Evolutionary conservation across 768 basidiomycete genomes (phyloP).

Genomic region (Lepiota subincarnata): DNA sequence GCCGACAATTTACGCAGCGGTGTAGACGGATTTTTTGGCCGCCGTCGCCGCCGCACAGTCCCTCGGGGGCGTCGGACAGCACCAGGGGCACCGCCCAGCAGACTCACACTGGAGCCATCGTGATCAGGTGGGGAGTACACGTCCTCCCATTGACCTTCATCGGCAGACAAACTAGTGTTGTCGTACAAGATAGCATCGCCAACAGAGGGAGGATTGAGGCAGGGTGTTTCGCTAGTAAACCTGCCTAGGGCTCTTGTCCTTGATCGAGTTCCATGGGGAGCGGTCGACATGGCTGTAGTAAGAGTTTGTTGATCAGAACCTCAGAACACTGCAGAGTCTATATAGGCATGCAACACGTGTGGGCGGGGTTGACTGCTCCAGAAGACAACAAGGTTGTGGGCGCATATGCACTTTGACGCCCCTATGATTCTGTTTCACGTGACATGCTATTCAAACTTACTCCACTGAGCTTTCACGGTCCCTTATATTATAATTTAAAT

Average conservation of each 20-base stretch:
- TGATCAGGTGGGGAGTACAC: neutral
- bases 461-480: too few species aligned
- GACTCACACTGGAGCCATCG: neutral
- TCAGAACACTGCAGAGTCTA: neutral
- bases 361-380: neutral
- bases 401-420: too few species aligned
- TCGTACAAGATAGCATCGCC: constrained; percentile 32
- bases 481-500: too few species aligned
- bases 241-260: constrained; percentile 1
- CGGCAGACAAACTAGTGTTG: constrained; percentile 4
- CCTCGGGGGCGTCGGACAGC: neutral
- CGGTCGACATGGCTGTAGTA: neutral
- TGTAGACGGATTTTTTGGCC: neutral
- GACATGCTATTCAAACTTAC: too few species aligned
- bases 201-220: neutral
- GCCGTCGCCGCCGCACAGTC: constrained; percentile 4
- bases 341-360: neutral
- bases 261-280: constrained; percentile 12
- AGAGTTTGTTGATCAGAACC: too few species aligned
- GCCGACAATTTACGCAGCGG: neutral
- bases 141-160: constrained; percentile 7
- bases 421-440: too few species aligned
- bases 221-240: neutral
- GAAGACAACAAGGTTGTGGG: too few species aligned
- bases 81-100: neutral